These are phyloP conservation scores for Chlorella sp. DNA, from an alignment of 139 green algal species.

Conservation along the genomic window DNA sequence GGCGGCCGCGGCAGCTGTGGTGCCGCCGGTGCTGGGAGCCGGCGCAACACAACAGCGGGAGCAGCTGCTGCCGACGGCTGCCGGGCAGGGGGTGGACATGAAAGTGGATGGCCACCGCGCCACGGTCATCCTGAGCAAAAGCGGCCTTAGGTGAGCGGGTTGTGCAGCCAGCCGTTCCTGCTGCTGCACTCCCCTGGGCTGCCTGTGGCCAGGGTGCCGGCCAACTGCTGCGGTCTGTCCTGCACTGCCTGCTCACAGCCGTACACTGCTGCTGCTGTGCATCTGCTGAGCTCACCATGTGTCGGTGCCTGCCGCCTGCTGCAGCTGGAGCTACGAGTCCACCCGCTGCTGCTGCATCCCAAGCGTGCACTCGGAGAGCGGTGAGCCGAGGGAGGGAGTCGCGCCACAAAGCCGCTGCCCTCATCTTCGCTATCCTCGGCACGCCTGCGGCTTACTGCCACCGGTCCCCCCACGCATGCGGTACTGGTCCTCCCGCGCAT, in stretches of 20 bases:
- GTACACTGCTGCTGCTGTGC: not conserved
- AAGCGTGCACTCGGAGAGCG: not conserved
- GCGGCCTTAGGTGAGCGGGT: not conserved
- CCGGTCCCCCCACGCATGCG: too few relatives aligned
- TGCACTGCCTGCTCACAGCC: not conserved
- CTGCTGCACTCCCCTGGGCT: too few relatives aligned
- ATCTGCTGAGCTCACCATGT: not conserved
- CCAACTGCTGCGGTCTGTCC: too few relatives aligned
- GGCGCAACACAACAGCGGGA: too few relatives aligned
- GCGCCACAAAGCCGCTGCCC: not conserved
- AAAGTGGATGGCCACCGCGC: slow-evolving; percentile 16
- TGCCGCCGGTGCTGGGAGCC: too few relatives aligned
- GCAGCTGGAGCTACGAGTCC: slow-evolving; percentile 15
- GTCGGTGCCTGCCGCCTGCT: not conserved
- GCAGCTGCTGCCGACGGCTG: too few relatives aligned
- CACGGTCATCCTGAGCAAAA: slow-evolving; percentile 1
- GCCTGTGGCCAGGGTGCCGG: too few relatives aligned
- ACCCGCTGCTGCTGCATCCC: slow-evolving; percentile 16
- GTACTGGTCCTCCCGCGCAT: too few relatives aligned
- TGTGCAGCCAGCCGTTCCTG: not conserved
- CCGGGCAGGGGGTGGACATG: not conserved
- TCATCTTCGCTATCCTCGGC: not conserved
- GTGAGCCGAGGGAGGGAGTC: not conserved
- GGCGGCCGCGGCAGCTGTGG: too few relatives aligned
- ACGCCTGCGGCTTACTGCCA: too few relatives aligned